Percentiles rank a stretch among this genome's conserved stretches.
phyloP scores from a whole-genome alignment of 139 green algal genomes.

The Tetradesmus lagerheimii region DNA sequence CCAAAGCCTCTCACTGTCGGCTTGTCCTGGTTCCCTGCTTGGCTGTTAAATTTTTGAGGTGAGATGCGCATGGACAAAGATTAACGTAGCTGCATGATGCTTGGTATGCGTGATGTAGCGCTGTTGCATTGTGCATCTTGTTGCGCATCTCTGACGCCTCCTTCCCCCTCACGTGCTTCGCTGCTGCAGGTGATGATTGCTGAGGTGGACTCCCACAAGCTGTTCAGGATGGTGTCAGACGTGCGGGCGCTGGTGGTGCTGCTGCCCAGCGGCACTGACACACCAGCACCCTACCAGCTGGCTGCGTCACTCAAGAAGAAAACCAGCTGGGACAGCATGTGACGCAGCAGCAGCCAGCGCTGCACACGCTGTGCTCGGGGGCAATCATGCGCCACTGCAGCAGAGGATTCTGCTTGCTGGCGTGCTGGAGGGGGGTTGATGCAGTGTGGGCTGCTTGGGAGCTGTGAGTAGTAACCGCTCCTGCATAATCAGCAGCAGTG shows the following conservation, averaged over 20 bases:
- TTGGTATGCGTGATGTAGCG: too few relatives aligned
- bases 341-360: not conserved
- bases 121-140: too few relatives aligned
- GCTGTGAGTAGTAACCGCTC: not conserved
- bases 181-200: constrained; percentile 64
- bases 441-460: not conserved
- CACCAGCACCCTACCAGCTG: constrained; percentile 71
- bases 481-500: not conserved
- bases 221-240: constrained; percentile 73
- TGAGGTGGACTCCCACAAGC: constrained; percentile 66
- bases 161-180: too few relatives aligned
- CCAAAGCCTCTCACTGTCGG: too few relatives aligned
- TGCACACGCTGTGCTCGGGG: not conserved
- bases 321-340: constrained; percentile 33
- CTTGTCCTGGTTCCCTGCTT: too few relatives aligned
- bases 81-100: too few relatives aligned
- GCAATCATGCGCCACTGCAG: too few relatives aligned
- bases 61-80: too few relatives aligned
- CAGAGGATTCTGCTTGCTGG: not conserved
- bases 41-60: too few relatives aligned
- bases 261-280: constrained; percentile 47
- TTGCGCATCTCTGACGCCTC: not conserved
- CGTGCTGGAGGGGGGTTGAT: too few relatives aligned
- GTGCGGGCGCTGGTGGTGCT: constrained; percentile 70
- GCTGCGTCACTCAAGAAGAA: constrained; percentile 56